Base-by-base conservation (phyloP, 2,329 filamentous ascomycete species). In the Calcarisporium arbuscula region DNA sequence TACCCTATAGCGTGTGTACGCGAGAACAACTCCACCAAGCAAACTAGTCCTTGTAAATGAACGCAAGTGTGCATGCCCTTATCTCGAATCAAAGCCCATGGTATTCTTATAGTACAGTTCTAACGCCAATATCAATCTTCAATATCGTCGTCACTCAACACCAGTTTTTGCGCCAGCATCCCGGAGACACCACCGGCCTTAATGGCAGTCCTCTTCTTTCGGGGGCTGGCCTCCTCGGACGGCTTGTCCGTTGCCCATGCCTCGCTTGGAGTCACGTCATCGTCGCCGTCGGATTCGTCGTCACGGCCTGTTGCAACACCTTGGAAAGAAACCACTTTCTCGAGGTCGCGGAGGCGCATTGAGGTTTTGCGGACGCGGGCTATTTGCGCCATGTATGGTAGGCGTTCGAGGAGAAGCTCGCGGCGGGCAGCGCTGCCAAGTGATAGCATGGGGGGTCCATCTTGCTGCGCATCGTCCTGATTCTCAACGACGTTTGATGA, bases 111-210 rank as follows among this genome's bases (percentile, higher is more conserved):
- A 12, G 30, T 28, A 36, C 29, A 36, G n/a, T n/a, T n/a, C n/a
- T n/a, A 17, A 11, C 14, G 19, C 10, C 29, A 18, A 30, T 17
- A 12, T 74, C 65, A 64, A 49, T 89, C 85, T 56, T 88, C 83
- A 53, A 92, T 90, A 64, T 92, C 85, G 60, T 92, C 85, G 50
- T 92, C 85, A 47, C 80, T 86, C 26, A 90, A 61, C 28, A 86
- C 74, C 44, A 89, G 60, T 48, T 81, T 83, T 54, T 80, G 76
- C 41, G 78, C 71, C 27, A 68, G 62, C 43, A 72, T 52, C 19
- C 65, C 59, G 3, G 60, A 59, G 28, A 63, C 52, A 8, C 52
- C 56, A 4, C 55, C 45, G 33, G 57, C 41, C 43, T 57, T 54
- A 42, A 67, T 62, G 12, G 57, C 43, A 18, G 46, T 25, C 35